Base-by-base conservation (phyloP, 192 early-diverging fungal genomes). In the Geosiphon pyriformis region DNA sequence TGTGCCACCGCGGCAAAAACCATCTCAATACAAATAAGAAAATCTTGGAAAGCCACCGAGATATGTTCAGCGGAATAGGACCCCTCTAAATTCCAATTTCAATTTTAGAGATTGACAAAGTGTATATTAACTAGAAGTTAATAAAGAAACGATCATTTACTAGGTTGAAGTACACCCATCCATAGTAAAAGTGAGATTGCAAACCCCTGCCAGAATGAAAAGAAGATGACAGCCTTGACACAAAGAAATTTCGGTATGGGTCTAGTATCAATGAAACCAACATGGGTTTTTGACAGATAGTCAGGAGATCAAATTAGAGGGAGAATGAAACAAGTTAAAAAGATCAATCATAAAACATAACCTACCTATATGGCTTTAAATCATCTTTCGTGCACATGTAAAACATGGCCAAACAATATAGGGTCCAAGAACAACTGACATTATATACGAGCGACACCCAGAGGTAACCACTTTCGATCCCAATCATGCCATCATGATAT, bases 221-320 rank as follows among this genome's bases (percentile, higher is more conserved):
- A 90, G 70, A 96, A 96, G 52, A 98, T 87, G 23, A 95, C 88
- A 3, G 90, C 88, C 76, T 98, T 98, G 68, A 98, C 85, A 67
- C 90, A 92, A 33, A 96, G 76, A 54, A 98, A 98, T 75, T 98
- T 98, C 32, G 95, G 93, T 53, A 98, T 67, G 17, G 95, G 95
- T 49, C 90, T 91, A 74, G 11, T 32, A 25, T 32, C 11, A 53
- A 22, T 73, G 22, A 47, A 32, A 64, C 6, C n/a, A n/a, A n/a
- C n/a, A n/a, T n/a, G n/a, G n/a, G n/a, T n/a, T n/a, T n/a, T n/a
- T n/a, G n/a, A n/a, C n/a, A n/a, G n/a, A n/a, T n/a, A n/a, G 15
- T 42, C 37, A 42, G 54, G 61, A 31, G 6, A 22, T 27, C 61
- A 42, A 10, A 10, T 15, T 15, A 42, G 15, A 42, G 15, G 15